Base-by-base conservation (phyloP, 306 rosid species). In the Cucumis cinereus region DNA sequence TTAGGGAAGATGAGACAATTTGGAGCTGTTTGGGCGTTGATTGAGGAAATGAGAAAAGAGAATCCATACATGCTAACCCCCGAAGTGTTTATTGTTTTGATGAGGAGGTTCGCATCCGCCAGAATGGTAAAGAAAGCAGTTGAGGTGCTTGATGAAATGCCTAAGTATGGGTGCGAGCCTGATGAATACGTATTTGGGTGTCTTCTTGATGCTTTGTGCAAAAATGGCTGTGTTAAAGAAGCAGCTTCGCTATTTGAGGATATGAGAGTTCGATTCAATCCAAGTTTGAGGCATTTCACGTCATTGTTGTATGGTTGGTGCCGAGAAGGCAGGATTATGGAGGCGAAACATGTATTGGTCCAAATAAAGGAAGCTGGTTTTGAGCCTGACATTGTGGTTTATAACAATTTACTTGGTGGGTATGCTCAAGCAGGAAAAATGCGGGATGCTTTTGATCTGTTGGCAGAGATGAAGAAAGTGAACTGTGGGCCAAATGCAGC, bases 231-330 rank as follows among this genome's bases (percentile, higher is more conserved):
- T 50, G 86, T 90, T 24, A 93, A 86, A 56, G 93, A 93, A 79
- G 93, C 95, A 2, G 96, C 95, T 74, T 82, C 83, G 2, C 77
- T 90, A 62, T 93, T 90, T 77, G 96, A 90, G 80, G 98, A 93
- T 75, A 88, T 89, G 90, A 78, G 91, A 58, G 74, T 79, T 69
- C 78, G 81, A 54, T 90, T 91, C 80, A 74, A 56, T 5, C 91
- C 96, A 1, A 85, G 81, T 54, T 59, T 87, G 52, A 86, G 75
- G 78, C 95, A 93, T 85, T 90, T 93, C 80, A 89, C 96, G 36
- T 90, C 95, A 0, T 81, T 93, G 91, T 82, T 93, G 86, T 88
- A 93, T 43, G 98, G 96, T 83, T 93, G 98, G 96, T 93, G 98
- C 77, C 84, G 81, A 71, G 93, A 88, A 85, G 96, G 98, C 79